Base-by-base conservation (phyloP, 306 rosid genomes). In the Cicer chorassanicum region DNA sequence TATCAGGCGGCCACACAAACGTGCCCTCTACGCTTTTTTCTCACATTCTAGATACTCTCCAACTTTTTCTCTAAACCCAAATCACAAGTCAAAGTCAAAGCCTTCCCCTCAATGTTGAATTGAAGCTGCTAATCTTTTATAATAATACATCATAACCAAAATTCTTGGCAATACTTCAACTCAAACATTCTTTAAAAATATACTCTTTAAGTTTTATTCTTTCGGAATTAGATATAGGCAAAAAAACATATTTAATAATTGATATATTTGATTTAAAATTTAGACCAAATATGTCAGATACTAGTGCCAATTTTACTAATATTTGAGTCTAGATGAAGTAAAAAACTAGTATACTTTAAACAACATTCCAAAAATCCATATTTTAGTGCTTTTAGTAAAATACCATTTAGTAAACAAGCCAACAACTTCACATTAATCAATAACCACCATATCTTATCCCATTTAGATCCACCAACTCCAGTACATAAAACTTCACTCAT, bases 21-120 rank as follows among this genome's bases (percentile, higher is more conserved):
- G 80, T 75, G 73, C 45, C 77, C 6, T 34, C 1, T 51, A 80
- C 76, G 78, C 59, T 49, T 45, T 11, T 72, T 39, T 0, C 36
- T 6, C 55, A 24, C 66, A 55, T 66, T 80, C 79, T 80, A 80
- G 71, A 80, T 2, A 18, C 2, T 6, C 4, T 14, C 34, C 61
- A 57, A 57, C 1, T 5, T 57, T 6, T 11, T 11, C n/a, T 3
- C 15, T 43, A 9, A 19, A 49, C 15, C 6, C 39, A 66, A 66
- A 2, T 65, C 67, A 62, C 24, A 1, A 68, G 60, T 49, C 40
- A 68, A 68, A 49, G 60, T 68, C 46, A 36, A 69, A 36, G 36
- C 10, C 16, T 68, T 2, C 15, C 21, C 11, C 9, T 24, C 16
- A 43, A 48, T 16, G 48, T 55, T 72, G 42, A 72, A 55, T 3